phyloP scores from a whole-genome alignment of 1,284 basidiomycete genomes.

The Sparassis latifolia region DNA sequence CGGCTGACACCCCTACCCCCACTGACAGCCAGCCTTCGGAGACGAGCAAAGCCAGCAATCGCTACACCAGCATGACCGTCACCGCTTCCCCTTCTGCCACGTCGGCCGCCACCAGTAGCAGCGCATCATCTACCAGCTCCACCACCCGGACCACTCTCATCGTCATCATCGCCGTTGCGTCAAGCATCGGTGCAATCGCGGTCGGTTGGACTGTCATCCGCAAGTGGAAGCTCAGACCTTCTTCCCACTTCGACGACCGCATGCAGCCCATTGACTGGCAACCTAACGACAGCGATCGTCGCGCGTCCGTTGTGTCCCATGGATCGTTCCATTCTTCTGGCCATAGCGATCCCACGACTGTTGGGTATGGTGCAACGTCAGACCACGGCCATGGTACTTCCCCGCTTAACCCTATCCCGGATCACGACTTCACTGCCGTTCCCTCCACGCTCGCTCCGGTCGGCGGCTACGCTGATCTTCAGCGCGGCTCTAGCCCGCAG shows the following conservation, averaged over 20 bases:
- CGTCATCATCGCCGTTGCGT: constrained; percentile 63
- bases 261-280: constrained; percentile 83
- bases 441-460: constrained; percentile 49
- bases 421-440: constrained; percentile 81
- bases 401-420: constrained; percentile 41
- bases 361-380: constrained; percentile 19
- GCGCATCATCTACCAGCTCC: constrained; percentile 3
- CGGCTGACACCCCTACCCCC: constrained; percentile 11
- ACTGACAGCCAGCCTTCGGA: constrained; percentile 10
- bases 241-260: constrained; percentile 74
- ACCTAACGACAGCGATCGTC: constrained; percentile 47
- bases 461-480: constrained; percentile 74
- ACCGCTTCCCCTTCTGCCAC: not conserved
- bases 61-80: not conserved
- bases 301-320: constrained; percentile 47
- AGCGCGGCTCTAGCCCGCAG: constrained; percentile 57
- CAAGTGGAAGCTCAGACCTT: constrained; percentile 85
- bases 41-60: constrained; percentile 2
- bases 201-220: constrained; percentile 85
- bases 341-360: constrained; percentile 26
- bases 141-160: constrained; percentile 47
- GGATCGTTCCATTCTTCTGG: constrained; percentile 60
- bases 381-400: constrained; percentile 20
- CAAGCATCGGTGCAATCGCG: constrained; percentile 58
- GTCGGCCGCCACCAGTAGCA: not conserved